Percentiles rank a stretch among this genome's conserved stretches.
Evolutionary conservation across 2,329 filamentous ascomycete species (phyloP).

Genomic region (Ophiocordyceps unilateralis): DNA sequence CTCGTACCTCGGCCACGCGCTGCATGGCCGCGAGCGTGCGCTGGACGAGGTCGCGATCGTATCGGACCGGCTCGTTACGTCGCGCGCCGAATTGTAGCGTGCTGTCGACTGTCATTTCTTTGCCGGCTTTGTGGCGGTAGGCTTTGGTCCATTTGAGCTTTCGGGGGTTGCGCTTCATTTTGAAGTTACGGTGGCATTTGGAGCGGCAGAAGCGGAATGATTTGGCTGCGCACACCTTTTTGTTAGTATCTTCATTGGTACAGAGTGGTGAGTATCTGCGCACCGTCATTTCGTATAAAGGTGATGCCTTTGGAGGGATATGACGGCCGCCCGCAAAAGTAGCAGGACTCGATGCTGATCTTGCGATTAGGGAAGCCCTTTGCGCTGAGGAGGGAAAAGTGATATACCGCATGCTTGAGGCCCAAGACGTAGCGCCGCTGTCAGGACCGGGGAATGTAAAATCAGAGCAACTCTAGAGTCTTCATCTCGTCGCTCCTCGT

Average conservation of each 20-base stretch:
- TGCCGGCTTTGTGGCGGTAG: slow-evolving; percentile 65
- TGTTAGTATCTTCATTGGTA: not conserved
- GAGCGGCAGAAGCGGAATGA: slow-evolving; percentile 41
- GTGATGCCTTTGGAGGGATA: slow-evolving; percentile 39
- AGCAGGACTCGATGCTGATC: slow-evolving; percentile 25
- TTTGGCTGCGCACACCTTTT: slow-evolving; percentile 14
- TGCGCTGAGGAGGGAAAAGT: not conserved
- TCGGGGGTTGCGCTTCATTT: slow-evolving; percentile 95
- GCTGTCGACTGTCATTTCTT: slow-evolving; percentile 81
- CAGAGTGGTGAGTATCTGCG: not conserved
- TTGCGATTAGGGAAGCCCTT: not conserved
- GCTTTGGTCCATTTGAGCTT: slow-evolving; percentile 97
- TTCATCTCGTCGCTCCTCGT: not conserved
- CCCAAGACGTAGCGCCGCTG: not conserved
- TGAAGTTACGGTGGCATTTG: slow-evolving; percentile 57
- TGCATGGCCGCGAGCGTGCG: slow-evolving; percentile 88
- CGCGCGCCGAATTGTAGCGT: slow-evolving; percentile 84
- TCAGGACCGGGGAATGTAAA: not conserved
- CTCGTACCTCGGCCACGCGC: slow-evolving; percentile 70
- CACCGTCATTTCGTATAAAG: slow-evolving; percentile 31
- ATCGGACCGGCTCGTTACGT: slow-evolving; percentile 86
- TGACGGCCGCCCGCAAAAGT: slow-evolving; percentile 29
- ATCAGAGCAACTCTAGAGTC: not conserved
- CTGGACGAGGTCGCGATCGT: slow-evolving; percentile 80
- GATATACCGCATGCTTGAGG: slow-evolving; percentile 3